A percentile compares a stretch with the other conserved stretches of the same genome.
Evolutionary conservation across 2,329 filamentous ascomycete genomes (phyloP).

Genomic region (Hypoxylon sp.): DNA sequence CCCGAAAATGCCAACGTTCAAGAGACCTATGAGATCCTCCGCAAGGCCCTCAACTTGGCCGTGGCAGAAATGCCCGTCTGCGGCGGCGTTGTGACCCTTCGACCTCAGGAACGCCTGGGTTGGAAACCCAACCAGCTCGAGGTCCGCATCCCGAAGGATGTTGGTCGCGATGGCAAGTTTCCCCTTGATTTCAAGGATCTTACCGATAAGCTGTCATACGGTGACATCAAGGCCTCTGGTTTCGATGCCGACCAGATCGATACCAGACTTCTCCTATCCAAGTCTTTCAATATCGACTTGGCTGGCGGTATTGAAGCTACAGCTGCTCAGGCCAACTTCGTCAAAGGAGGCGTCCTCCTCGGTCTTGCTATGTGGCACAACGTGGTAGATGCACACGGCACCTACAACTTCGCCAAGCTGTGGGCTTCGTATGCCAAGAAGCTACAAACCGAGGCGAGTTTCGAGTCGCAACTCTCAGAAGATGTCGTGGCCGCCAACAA

Average conservation of each 20-base stretch:
- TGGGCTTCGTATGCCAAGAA: neutral
- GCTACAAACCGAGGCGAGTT: neutral
- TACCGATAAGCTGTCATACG: neutral
- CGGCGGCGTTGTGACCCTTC: neutral
- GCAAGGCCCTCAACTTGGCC: neutral
- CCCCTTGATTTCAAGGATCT: neutral
- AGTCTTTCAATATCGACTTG: neutral
- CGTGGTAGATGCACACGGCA: neutral
- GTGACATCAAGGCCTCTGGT: neutral
- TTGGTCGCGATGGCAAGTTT: neutral
- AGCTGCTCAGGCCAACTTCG: neutral
- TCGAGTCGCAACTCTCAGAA: neutral
- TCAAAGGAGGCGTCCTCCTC: neutral
- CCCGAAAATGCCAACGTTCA: neutral
- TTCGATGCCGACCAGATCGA: neutral
- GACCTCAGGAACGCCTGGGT: neutral
- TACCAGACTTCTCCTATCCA: neutral
- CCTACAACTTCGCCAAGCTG: neutral
- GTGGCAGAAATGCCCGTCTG: neutral
- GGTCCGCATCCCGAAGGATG: neutral
- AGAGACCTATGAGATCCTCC: neutral
- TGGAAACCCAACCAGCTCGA: neutral
- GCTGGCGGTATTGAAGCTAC: neutral
- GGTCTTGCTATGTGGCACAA: neutral
- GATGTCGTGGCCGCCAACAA: neutral